A percentile compares a stretch with the other conserved stretches of the same genome.
Conservation (phyloP, 257 asterid genomes). For the Gentiana straminea region DNA sequence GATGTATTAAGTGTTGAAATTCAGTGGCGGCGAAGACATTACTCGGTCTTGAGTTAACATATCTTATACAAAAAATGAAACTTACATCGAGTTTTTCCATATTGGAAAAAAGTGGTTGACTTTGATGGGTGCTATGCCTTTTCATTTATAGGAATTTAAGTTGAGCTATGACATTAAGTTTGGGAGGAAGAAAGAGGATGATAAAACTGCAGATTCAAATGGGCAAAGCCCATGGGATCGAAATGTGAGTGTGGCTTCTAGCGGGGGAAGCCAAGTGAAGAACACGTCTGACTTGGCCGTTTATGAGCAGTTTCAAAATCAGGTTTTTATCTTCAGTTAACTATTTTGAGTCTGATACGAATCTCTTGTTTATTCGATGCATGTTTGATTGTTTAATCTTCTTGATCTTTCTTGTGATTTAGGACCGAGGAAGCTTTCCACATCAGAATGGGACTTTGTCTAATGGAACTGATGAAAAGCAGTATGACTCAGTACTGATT, state of each 20-base stretch:
- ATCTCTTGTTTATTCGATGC: background rate
- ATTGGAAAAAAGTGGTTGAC: background rate
- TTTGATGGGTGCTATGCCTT: constrained; percentile 13
- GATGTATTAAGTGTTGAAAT: too few species aligned
- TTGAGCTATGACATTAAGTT: constrained; percentile 79
- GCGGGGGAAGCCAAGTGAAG: constrained; percentile 36
- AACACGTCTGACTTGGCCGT: constrained; percentile 65
- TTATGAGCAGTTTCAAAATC: constrained; percentile 63
- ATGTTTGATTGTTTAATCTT: constrained; percentile 9
- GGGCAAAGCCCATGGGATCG: constrained; percentile 25
- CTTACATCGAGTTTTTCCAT: too few species aligned
- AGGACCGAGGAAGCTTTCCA: constrained; percentile 36
- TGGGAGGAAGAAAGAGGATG: constrained; percentile 78
- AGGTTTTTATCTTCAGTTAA: constrained; percentile 27
- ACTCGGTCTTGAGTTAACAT: too few species aligned
- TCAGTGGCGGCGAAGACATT: too few species aligned
- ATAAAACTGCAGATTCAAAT: constrained; percentile 29
- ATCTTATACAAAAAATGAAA: too few species aligned
- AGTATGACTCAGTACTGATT: constrained; percentile 32
- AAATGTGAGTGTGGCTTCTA: constrained; percentile 21
- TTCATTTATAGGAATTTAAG: constrained; percentile 70
- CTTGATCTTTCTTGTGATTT: constrained; percentile 20
- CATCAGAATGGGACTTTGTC: constrained; percentile 45
- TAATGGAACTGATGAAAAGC: constrained; percentile 39
- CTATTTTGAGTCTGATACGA: background rate